phyloP scores from a whole-genome alignment of 345 rosid species.

The Eucalyptus polyanthemos region DNA sequence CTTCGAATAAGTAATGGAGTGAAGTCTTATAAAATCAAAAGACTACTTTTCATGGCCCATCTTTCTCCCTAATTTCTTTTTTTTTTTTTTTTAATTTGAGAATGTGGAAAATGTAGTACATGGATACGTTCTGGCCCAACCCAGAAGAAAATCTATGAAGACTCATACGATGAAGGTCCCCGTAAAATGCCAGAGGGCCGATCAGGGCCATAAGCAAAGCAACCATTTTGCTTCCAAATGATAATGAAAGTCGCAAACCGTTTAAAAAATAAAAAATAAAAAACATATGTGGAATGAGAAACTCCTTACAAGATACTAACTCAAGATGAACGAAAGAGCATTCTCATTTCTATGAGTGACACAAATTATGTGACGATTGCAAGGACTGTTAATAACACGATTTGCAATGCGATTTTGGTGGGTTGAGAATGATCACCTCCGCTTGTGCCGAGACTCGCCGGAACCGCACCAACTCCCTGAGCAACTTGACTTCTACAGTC shows the following conservation, averaged over 20 bases:
- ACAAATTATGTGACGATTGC: no score
- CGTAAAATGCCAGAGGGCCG: neutral
- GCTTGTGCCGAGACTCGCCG: conserved; percentile 34
- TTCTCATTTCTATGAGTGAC: neutral
- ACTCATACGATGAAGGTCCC: neutral
- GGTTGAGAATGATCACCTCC: conserved; percentile 13
- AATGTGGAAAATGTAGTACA: neutral
- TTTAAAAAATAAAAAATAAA: neutral
- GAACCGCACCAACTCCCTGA: conserved; percentile 36
- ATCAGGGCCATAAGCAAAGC: neutral
- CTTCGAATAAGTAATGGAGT: neutral
- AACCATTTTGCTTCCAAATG: neutral
- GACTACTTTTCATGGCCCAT: neutral
- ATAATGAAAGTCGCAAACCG: neutral
- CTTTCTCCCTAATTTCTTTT: neutral
- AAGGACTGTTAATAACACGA: no score
- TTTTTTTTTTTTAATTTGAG: neutral
- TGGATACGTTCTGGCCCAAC: neutral
- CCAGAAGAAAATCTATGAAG: neutral
- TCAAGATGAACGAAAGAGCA: neutral
- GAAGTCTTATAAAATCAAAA: neutral
- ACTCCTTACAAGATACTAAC: neutral
- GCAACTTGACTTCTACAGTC: conserved; percentile 26
- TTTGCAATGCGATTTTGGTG: neutral
- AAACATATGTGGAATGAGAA: neutral